Conservation (phyloP, 2,329 filamentous ascomycete genomes). For the Beauveria sp. region DNA sequence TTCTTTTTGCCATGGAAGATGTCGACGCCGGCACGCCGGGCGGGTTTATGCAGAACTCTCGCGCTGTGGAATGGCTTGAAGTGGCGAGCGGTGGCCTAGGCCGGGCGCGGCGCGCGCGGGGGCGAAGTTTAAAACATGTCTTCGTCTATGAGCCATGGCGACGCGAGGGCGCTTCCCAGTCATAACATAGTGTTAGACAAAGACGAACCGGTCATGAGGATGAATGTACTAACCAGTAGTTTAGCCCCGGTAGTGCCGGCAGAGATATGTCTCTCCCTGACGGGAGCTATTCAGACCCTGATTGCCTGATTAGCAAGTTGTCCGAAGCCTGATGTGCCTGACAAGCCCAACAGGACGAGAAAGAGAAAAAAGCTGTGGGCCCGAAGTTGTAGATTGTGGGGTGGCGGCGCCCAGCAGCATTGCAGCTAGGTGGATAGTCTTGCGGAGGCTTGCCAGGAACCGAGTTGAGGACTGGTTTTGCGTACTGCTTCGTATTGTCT, state of each 20-base stretch:
- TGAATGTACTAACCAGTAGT: too few species aligned
- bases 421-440: constrained; percentile 3
- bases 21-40: neutral
- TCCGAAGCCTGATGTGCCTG: too few species aligned
- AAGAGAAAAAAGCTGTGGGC: neutral
- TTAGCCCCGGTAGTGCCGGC: too few species aligned
- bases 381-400: constrained; percentile 11
- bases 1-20: neutral
- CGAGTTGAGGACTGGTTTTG: neutral
- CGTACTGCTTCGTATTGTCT: neutral
- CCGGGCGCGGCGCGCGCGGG: neutral
- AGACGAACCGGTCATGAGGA: too few species aligned
- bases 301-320: too few species aligned
- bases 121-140: neutral
- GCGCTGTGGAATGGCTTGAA: neutral
- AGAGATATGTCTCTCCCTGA: constrained; percentile 2
- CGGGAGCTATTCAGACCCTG: neutral
- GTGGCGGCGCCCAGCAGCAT: constrained; percentile 9
- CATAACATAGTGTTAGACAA: too few species aligned
- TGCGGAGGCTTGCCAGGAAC: neutral
- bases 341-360: neutral
- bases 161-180: too few species aligned
- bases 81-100: neutral
- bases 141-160: neutral
- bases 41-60: neutral